Evolutionary conservation across 768 basidiomycete species (phyloP), one percentile per base, ranked within the genome.

Genomic region (Xanthoconium stramineum): DNA sequence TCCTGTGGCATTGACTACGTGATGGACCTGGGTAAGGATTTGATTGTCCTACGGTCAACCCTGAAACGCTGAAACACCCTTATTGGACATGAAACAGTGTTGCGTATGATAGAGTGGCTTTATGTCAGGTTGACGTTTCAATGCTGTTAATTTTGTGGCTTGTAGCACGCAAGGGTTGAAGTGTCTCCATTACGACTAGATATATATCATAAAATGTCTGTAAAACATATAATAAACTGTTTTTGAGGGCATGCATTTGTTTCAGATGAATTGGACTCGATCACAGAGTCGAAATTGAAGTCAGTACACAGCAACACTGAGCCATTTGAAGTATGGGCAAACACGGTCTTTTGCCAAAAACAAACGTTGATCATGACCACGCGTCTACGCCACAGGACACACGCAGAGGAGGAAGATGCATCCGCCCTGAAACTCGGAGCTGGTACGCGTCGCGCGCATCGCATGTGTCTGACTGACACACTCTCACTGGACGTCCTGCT

Each of bases 331-430:
- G 24, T 24, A 4, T 24, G 24, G 24, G 24, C 4, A 24, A 24
- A 24, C 24, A 24, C 24, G 4, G 24, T 24, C 59, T 49, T 29
- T 70, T 67, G 70, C 64, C 69, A 72, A 75, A 72, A 75, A 75
- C 58, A 74, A 56, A 12, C 10, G 24, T 9, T 20, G 45, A 48
- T 55, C 81, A 77, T 85, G 64, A 80, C 84, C 29, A 76, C 75
- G 47, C 74, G 84, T 66, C 74, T 87, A 52, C 82, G 86, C 61
- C 87, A 88, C 65, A 78, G 86, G 63, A 78, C 82, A 20, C 74
- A 79, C 20, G 74, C 75, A 13, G 91, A 94, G 64, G 91, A 93
- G 60, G 91, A 94, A 71, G 91, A 94, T 74, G 91, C 91, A 0
- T 83, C 91, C 14, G 83, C 85, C 17, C 72, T 94, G 64, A 93